Evolutionary conservation across 129 eudicot genomes (phyloP).

Genomic region (Pittosporum tobira): DNA sequence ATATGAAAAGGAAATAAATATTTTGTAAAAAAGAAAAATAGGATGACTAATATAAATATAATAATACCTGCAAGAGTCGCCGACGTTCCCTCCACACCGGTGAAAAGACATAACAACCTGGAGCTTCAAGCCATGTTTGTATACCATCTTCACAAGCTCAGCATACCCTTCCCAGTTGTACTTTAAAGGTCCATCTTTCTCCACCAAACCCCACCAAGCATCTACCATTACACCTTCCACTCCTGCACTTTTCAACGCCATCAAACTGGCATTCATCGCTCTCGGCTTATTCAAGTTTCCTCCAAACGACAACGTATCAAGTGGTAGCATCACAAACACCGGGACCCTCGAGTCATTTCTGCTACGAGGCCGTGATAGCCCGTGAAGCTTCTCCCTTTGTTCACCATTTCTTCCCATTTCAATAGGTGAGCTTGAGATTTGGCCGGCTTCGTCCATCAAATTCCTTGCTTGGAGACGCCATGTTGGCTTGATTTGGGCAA

Average conservation of each 20-base stretch:
- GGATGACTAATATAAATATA: too few relatives aligned
- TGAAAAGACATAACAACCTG: slow-evolving; percentile 99
- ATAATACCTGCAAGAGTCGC: slow-evolving; percentile 93
- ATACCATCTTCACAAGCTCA: slow-evolving; percentile 87
- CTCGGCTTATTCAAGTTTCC: slow-evolving; percentile 60
- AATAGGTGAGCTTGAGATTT: slow-evolving; percentile 13
- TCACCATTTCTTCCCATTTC: slow-evolving; percentile 27
- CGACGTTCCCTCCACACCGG: slow-evolving; percentile 98
- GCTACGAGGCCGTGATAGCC: slow-evolving; percentile 21
- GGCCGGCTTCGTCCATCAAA: slow-evolving; percentile 36
- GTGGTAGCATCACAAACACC: slow-evolving; percentile 91
- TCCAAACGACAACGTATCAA: slow-evolving; percentile 56
- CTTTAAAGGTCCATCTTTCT: slow-evolving; percentile 75
- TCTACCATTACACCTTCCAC: slow-evolving; percentile 95
- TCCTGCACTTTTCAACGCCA: slow-evolving; percentile 82
- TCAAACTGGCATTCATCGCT: slow-evolving; percentile 85
- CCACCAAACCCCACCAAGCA: slow-evolving; percentile 97
- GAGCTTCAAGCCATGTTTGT: slow-evolving; percentile 75
- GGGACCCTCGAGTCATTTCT: slow-evolving; percentile 49
- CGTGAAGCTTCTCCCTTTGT: slow-evolving; percentile 41
- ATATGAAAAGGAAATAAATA: background rate
- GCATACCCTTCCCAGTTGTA: slow-evolving; percentile 94
- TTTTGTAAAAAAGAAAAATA: too few relatives aligned
- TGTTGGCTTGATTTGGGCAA: slow-evolving; percentile 43
- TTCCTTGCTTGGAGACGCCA: slow-evolving; percentile 33